Conservation (phyloP, 192 early-diverging fungal genomes). For the Coemansia asiatica region DNA sequence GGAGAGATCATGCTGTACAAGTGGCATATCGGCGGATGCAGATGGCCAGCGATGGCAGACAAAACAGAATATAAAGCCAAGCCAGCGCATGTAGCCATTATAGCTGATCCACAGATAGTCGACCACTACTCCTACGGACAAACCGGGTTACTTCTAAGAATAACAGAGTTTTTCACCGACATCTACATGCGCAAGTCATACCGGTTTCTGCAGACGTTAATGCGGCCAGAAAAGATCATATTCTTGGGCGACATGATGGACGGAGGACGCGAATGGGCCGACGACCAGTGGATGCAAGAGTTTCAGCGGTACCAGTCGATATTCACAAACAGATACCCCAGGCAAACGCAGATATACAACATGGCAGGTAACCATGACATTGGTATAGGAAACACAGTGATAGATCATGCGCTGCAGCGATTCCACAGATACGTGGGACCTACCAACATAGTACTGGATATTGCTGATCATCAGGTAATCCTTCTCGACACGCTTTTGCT, state of each 20-base stretch:
- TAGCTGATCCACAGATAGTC: slow-evolving; percentile 93
- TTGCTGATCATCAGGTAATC: slow-evolving; percentile 67
- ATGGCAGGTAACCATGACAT: slow-evolving; percentile 95
- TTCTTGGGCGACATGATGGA: slow-evolving; percentile 89
- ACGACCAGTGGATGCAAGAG: slow-evolving; percentile 61
- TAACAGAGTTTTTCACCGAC: slow-evolving; percentile 81
- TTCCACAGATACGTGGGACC: slow-evolving; percentile 59
- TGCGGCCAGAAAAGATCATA: slow-evolving; percentile 65
- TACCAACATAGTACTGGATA: slow-evolving; percentile 55
- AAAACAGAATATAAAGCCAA: too few species aligned
- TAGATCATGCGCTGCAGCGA: slow-evolving; percentile 35
- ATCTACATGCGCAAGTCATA: slow-evolving; percentile 85
- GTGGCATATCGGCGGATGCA: slow-evolving; percentile 26
- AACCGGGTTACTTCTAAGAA: slow-evolving; percentile 58
- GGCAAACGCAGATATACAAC: slow-evolving; percentile 44
- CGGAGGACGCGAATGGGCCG: slow-evolving; percentile 64
- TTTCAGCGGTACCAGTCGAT: slow-evolving; percentile 57
- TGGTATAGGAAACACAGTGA: slow-evolving; percentile 70
- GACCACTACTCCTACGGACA: slow-evolving; percentile 85
- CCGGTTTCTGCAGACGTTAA: slow-evolving; percentile 55
- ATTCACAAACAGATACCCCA: slow-evolving; percentile 48
- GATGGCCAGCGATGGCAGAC: slow-evolving; percentile 21
- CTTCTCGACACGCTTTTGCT: slow-evolving; percentile 79
- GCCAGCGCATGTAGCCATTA: slow-evolving; percentile 59
- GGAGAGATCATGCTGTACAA: slow-evolving; percentile 44